Percentiles rank a stretch among this genome's conserved stretches.
Conservation (phyloP, 306 rosid genomes). For the Fagus sylvatica region DNA sequence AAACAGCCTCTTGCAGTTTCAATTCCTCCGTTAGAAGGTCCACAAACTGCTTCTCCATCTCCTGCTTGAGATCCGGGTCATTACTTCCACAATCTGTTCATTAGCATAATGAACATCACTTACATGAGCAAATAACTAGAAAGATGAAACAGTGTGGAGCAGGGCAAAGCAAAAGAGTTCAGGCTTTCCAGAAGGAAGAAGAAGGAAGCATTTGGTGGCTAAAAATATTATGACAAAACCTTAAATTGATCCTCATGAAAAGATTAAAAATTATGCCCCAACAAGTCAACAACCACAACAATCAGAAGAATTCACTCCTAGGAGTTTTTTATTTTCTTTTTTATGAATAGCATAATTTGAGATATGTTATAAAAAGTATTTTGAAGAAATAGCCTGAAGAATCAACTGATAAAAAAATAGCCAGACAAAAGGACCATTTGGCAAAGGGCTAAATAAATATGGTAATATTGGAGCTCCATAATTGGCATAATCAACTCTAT, state of each 20-base stretch:
- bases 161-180: background rate
- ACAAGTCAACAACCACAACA: background rate
- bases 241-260: background rate
- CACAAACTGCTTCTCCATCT: conserved; percentile 97
- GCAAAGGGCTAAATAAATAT: background rate
- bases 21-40: conserved; percentile 88
- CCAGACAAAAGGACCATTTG: background rate
- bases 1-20: conserved; percentile 83
- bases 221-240: background rate
- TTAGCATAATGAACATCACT: conserved; percentile 20
- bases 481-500: background rate
- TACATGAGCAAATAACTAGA: conserved; percentile 5
- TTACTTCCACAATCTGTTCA: conserved; percentile 81
- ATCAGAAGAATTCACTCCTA: background rate
- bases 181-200: background rate
- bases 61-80: conserved; percentile 89
- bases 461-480: background rate
- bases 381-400: background rate
- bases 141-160: conserved; percentile 7
- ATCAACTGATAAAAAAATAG: background rate
- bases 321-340: background rate
- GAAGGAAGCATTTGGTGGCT: background rate
- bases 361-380: background rate
- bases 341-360: too few relatives aligned
- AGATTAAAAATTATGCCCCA: background rate